phyloP scores from a whole-genome alignment of 257 asterid species.

The Fraxinus anomala region DNA sequence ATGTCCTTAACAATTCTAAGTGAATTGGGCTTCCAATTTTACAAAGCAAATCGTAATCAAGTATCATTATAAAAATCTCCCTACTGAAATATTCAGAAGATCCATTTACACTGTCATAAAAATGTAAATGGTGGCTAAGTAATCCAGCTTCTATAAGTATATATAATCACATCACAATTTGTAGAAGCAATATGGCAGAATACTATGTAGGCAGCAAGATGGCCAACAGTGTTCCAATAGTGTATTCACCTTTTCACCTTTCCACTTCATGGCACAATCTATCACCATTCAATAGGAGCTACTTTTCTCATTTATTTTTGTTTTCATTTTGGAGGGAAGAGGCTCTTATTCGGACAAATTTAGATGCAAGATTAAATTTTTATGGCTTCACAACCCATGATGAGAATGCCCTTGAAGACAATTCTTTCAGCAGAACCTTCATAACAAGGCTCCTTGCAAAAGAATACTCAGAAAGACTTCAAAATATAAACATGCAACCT shows the following conservation, averaged over 20 bases:
- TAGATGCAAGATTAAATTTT: not conserved
- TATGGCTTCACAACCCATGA: not conserved
- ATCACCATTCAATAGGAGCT: not conserved
- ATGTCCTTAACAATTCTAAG: not conserved
- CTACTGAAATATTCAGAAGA: not conserved
- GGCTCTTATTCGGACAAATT: not conserved
- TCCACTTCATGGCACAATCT: not conserved
- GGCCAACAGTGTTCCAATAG: not conserved
- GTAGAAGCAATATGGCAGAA: not conserved
- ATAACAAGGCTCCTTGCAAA: not conserved
- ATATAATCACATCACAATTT: not conserved
- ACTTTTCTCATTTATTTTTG: not conserved
- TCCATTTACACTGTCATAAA: not conserved
- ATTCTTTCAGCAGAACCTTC: not conserved
- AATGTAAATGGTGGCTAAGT: not conserved
- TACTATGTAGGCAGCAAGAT: not conserved
- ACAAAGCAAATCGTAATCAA: not conserved
- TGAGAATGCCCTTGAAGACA: not conserved
- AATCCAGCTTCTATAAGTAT: not conserved
- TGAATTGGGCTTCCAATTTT: not conserved
- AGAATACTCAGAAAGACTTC: not conserved
- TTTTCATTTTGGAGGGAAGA: not conserved
- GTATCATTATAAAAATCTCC: not conserved
- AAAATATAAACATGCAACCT: not conserved
- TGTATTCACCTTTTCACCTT: not conserved